Conservation (phyloP, 331 rosid genomes). For the Rosa hybrid region DNA sequence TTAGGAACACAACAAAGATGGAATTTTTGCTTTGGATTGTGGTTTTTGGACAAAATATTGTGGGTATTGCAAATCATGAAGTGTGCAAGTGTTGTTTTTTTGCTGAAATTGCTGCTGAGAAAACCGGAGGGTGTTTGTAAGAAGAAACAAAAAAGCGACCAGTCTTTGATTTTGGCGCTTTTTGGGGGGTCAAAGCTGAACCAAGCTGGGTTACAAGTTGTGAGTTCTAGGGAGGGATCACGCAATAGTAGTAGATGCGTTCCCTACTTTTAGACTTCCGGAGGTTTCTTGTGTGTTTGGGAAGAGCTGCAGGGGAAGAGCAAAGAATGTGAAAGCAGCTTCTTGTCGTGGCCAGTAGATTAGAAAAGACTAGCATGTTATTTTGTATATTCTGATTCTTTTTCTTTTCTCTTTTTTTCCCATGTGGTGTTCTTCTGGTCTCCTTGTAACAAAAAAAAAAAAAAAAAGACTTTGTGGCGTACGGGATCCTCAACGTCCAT, state of each 20-base stretch:
- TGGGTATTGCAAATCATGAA: neutral
- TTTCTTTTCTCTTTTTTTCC: neutral
- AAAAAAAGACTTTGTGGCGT: neutral
- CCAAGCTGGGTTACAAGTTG: neutral
- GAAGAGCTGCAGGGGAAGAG: constrained; percentile 8
- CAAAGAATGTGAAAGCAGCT: constrained; percentile 1
- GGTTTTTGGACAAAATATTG: neutral
- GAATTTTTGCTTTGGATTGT: neutral
- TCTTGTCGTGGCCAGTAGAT: neutral
- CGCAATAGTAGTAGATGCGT: neutral
- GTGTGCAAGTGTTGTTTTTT: neutral
- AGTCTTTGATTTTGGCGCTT: neutral
- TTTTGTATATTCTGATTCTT: neutral
- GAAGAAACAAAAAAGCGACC: neutral
- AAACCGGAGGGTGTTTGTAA: neutral
- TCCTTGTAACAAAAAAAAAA: neutral
- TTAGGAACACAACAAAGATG: neutral
- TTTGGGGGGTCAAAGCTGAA: neutral
- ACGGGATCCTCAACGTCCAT: neutral
- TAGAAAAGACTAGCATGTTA: neutral
- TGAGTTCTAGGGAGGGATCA: neutral
- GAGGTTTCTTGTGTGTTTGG: neutral
- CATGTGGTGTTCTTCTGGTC: no score
- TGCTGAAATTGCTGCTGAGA: neutral
- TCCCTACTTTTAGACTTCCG: neutral